Percentiles rank a stretch among this genome's conserved stretches.
Evolutionary conservation across 306 rosid genomes (phyloP).

Genomic region (Castanea sativa): DNA sequence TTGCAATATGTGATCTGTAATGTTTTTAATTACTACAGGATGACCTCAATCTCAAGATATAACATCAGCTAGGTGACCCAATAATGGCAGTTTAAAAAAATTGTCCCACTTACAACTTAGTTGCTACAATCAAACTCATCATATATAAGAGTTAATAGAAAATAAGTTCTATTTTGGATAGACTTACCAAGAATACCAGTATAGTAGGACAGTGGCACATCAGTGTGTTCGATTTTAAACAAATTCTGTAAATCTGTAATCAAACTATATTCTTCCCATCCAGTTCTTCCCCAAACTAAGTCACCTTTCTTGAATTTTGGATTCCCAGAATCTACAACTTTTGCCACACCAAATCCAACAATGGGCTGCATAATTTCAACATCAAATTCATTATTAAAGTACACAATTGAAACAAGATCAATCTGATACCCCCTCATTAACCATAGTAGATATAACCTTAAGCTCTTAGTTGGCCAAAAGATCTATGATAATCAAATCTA

Average conservation of each 20-base stretch:
- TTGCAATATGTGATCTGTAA: neutral
- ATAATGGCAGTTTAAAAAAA: too few species aligned
- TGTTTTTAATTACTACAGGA: neutral
- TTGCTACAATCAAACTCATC: neutral
- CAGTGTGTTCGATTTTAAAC: constrained; percentile 23
- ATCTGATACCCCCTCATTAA: neutral
- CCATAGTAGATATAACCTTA: neutral
- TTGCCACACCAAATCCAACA: constrained; percentile 30
- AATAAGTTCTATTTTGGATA: neutral
- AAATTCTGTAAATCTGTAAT: neutral
- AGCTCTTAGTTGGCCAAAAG: neutral
- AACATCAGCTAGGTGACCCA: too few species aligned
- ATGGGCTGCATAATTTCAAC: constrained; percentile 27
- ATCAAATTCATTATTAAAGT: neutral
- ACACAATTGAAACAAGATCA: neutral
- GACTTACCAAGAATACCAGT: constrained; percentile 37
- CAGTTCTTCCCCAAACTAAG: constrained; percentile 26
- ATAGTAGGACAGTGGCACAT: constrained; percentile 40
- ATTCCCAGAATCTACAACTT: constrained; percentile 31
- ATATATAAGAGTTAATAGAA: neutral
- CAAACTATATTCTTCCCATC: constrained; percentile 36
- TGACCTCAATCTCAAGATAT: neutral
- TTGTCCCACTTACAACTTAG: too few species aligned
- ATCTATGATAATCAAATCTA: neutral
- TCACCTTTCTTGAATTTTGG: constrained; percentile 31